Evolutionary conservation across 2,329 filamentous ascomycete species (phyloP).

Genomic region (Drechslerella stenobrocha): DNA sequence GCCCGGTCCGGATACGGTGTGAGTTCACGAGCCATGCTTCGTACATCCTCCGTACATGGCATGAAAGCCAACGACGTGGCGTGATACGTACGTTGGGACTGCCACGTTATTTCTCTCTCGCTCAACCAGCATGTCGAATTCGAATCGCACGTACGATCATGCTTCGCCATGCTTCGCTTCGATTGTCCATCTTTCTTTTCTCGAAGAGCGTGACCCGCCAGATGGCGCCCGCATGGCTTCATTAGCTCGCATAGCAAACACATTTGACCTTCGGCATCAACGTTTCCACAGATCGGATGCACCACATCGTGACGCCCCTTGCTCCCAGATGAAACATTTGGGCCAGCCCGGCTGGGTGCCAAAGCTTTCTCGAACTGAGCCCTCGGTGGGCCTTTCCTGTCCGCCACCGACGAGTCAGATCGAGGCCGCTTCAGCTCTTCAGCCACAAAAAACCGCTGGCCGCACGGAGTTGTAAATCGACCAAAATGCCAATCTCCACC

Average conservation of each 20-base stretch:
- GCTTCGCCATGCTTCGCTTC: constrained; percentile 24
- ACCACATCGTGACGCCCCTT: constrained; percentile 3
- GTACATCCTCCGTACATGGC: no score
- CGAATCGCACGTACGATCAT: constrained; percentile 26
- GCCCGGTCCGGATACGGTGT: neutral
- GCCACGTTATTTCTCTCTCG: constrained; percentile 17
- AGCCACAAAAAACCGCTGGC: constrained; percentile 24
- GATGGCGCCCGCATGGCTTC: constrained; percentile 32
- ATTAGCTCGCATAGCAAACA: constrained; percentile 17
- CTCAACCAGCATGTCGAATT: neutral
- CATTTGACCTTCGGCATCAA: neutral
- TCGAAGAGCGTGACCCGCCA: constrained; percentile 42
- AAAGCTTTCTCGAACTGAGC: neutral
- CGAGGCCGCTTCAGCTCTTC: constrained; percentile 11
- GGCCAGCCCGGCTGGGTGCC: neutral
- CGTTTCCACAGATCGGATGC: constrained; percentile 8
- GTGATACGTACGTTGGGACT: constrained; percentile 13
- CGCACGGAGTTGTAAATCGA: neutral
- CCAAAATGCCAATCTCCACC: constrained; percentile 33
- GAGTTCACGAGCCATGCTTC: neutral
- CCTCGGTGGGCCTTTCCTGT: constrained; percentile 2
- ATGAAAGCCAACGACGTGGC: constrained; percentile 5
- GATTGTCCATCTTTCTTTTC: constrained; percentile 30
- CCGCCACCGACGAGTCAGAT: constrained; percentile 12
- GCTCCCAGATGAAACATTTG: constrained; percentile 40